Conservation (phyloP, 129 eudicot species). For the Artemisia argyi region DNA sequence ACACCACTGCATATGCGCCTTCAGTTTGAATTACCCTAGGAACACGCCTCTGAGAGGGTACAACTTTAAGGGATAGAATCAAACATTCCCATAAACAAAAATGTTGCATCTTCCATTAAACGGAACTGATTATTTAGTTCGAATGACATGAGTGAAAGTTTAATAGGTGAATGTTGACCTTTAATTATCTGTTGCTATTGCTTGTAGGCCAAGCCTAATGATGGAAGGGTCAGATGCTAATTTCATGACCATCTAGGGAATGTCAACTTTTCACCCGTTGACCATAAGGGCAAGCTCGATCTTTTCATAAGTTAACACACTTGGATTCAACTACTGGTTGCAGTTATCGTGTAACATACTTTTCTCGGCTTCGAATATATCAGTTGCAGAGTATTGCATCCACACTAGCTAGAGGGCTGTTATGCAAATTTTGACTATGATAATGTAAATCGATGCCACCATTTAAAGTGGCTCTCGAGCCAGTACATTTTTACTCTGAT, state of each 20-base stretch:
- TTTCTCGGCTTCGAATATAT: conserved; percentile 25
- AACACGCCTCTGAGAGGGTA: no score
- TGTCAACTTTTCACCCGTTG: conserved; percentile 10
- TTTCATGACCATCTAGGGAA: conserved; percentile 17
- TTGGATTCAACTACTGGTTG: conserved; percentile 13
- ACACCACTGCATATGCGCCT: no score
- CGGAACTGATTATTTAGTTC: background rate
- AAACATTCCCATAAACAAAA: background rate
- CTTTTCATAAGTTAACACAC: conserved; percentile 16
- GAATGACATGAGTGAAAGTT: background rate
- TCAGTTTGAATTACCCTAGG: no score
- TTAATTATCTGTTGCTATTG: conserved; percentile 14
- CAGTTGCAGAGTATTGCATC: conserved; percentile 22
- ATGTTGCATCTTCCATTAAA: conserved; percentile 1
- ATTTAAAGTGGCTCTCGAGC: conserved; percentile 20
- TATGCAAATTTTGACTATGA: conserved; percentile 29
- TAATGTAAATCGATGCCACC: conserved; percentile 23
- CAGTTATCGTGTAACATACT: conserved; percentile 29
- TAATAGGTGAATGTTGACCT: conserved; percentile 3
- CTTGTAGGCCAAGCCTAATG: conserved; percentile 68
- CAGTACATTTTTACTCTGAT: conserved; percentile 15
- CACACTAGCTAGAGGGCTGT: conserved; percentile 25
- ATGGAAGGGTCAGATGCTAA: conserved; percentile 64
- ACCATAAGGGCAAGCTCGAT: conserved; percentile 26
- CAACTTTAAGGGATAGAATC: no score